phyloP scores from a whole-genome alignment of 2,329 filamentous ascomycete genomes.

The Arthrobotrys sphaeroides region DNA sequence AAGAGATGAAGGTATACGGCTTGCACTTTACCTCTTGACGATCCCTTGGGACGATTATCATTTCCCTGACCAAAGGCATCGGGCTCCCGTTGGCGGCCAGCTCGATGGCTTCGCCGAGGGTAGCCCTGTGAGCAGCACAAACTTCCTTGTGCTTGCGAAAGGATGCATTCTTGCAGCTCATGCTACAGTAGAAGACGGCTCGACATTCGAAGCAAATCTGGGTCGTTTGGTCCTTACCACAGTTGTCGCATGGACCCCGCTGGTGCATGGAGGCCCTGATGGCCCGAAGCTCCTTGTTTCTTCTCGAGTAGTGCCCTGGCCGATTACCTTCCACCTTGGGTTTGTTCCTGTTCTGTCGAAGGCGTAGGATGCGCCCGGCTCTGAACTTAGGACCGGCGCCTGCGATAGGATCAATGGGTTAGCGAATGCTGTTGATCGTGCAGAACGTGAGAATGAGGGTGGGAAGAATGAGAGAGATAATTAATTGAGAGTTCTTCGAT shows the following conservation, averaged over 20 bases:
- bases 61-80: slow-evolving; percentile 32
- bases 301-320: not conserved
- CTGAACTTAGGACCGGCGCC: not conserved
- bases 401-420: not conserved
- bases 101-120: slow-evolving; percentile 10
- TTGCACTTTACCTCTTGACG: slow-evolving; percentile 41
- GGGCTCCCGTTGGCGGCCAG: slow-evolving; percentile 24
- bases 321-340: not conserved
- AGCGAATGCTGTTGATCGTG: no score
- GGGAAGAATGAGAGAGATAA: not conserved
- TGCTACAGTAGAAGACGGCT: slow-evolving; percentile 37
- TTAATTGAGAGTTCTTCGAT: not conserved
- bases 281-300: slow-evolving; percentile 3
- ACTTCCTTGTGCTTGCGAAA: slow-evolving; percentile 16
- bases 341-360: not conserved
- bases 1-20: not conserved
- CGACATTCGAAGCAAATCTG: slow-evolving; percentile 22
- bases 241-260: slow-evolving; percentile 30
- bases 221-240: slow-evolving; percentile 10
- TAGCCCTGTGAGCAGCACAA: slow-evolving; percentile 13
- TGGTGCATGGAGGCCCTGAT: not conserved
- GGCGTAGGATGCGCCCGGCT: not conserved
- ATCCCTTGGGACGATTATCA: slow-evolving; percentile 23
- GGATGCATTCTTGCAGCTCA: slow-evolving; percentile 9
- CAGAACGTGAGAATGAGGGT: not conserved